A percentile compares a stretch with the other conserved stretches of the same genome.
phyloP scores from a whole-genome alignment of 139 green algal species.

The Raphidocelis subcapitata region DNA sequence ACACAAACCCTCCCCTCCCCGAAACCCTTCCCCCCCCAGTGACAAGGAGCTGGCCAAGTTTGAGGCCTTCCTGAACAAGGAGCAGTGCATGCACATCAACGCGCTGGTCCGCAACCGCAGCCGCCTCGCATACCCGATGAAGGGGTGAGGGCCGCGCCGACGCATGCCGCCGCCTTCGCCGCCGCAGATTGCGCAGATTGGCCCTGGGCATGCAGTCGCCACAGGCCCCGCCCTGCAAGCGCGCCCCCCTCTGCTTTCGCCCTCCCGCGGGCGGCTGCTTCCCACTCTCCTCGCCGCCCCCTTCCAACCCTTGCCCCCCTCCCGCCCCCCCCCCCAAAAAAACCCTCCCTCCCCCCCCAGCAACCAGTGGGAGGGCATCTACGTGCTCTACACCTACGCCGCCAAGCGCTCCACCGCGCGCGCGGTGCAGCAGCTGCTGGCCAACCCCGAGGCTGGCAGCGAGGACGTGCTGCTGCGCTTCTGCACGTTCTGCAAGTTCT shows the following conservation, averaged over 20 bases:
- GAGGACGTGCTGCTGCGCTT: conserved; percentile 81
- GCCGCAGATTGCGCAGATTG: too few species aligned
- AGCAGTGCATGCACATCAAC: conserved; percentile 67
- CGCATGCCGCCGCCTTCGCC: too few species aligned
- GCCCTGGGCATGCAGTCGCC: too few species aligned
- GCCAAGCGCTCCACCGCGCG: conserved; percentile 57
- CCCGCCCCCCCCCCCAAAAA: too few species aligned
- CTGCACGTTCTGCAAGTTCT: conserved; percentile 68
- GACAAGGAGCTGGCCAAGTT: conserved; percentile 90
- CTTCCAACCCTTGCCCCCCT: too few species aligned
- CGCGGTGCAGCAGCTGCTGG: conserved; percentile 79
- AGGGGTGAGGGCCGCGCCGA: conserved; percentile 45
- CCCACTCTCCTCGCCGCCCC: too few species aligned
- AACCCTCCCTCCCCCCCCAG: background rate
- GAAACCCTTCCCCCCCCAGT: conserved; percentile 31
- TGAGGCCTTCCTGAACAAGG: conserved; percentile 85
- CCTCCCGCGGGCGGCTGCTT: too few species aligned
- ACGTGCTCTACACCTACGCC: conserved; percentile 84
- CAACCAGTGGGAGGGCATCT: conserved; percentile 84
- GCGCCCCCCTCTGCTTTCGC: too few species aligned
- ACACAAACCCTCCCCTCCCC: too few species aligned
- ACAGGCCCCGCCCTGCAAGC: too few species aligned
- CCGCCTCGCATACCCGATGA: conserved; percentile 86
- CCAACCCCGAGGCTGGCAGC: conserved; percentile 66
- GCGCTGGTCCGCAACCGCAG: conserved; percentile 62